Evolutionary conservation across 2,329 filamentous ascomycete species (phyloP).

Genomic region (Amphichorda felina): DNA sequence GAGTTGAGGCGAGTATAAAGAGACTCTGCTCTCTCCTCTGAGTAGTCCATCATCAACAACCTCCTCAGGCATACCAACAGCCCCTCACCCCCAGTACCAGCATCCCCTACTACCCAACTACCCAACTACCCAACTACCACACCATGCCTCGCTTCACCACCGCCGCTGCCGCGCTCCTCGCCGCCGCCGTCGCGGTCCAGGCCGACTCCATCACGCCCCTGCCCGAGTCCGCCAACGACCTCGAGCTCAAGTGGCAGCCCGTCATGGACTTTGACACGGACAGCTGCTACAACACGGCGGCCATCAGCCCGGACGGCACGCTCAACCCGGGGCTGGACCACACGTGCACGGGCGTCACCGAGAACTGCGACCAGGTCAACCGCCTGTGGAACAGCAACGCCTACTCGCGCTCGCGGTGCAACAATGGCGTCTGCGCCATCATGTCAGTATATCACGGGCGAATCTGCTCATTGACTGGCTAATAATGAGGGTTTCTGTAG

Average conservation of each 20-base stretch:
- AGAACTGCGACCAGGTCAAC: conserved; percentile 15
- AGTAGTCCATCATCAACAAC: too few relatives aligned
- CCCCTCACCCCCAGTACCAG: too few relatives aligned
- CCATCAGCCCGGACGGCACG: conserved; percentile 23
- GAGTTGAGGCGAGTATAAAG: too few relatives aligned
- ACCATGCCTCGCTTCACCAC: too few relatives aligned
- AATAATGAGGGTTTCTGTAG: too few relatives aligned
- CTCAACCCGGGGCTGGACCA: conserved; percentile 13
- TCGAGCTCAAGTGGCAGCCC: conserved; percentile 23
- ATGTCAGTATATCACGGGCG: conserved; percentile 12
- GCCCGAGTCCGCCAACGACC: conserved; percentile 16
- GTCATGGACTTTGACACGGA: conserved; percentile 25
- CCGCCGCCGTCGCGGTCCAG: too few relatives aligned
- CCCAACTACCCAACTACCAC: too few relatives aligned
- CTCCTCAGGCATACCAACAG: too few relatives aligned
- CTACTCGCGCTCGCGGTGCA: conserved; percentile 18
- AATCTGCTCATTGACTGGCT: not conserved
- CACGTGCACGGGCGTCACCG: conserved; percentile 13
- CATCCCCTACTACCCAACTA: too few relatives aligned
- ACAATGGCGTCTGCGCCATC: conserved; percentile 18
- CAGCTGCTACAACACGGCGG: conserved; percentile 33
- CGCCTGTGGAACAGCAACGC: conserved; percentile 18
- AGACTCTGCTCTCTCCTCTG: too few relatives aligned
- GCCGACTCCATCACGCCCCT: conserved; percentile 16
- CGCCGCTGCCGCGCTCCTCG: too few relatives aligned